Evolutionary conservation across 306 rosid species (phyloP).

Genomic region (Hippophae rhamnoides): DNA sequence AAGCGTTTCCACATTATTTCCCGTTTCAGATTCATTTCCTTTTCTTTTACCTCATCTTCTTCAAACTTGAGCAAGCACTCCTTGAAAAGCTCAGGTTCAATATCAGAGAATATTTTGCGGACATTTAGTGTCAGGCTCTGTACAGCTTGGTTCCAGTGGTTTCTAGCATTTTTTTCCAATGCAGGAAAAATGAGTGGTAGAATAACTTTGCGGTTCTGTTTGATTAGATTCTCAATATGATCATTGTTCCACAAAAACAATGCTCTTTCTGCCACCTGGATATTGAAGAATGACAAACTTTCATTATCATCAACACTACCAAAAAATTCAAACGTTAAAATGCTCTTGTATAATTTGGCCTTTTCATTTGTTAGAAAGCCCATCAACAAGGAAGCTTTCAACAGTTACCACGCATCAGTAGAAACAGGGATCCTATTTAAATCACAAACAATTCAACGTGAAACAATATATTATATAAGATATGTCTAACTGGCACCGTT

Average conservation of each 20-base stretch:
- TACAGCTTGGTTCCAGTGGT: constrained; percentile 94
- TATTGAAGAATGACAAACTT: constrained; percentile 15
- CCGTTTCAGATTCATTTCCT: constrained; percentile 39
- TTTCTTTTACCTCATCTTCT: constrained; percentile 60
- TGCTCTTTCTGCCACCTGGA: constrained; percentile 95
- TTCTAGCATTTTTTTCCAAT: constrained; percentile 58
- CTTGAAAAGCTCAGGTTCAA: constrained; percentile 62
- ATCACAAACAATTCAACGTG: no score
- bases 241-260: constrained; percentile 92
- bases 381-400: no score
- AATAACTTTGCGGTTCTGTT: constrained; percentile 61
- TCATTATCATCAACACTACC: background rate
- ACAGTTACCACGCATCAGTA: no score
- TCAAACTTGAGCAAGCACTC: constrained; percentile 64
- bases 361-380: background rate
- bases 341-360: background rate
- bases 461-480: no score
- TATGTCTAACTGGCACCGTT: no score
- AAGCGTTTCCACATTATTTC: constrained; percentile 74
- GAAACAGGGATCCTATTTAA: no score
- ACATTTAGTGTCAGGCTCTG: constrained; percentile 80
- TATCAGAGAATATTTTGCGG: constrained; percentile 70
- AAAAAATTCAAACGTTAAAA: background rate
- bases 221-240: constrained; percentile 68
- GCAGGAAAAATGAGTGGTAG: constrained; percentile 86